Evolutionary conservation across 768 basidiomycete species (phyloP), one percentile per base, ranked within the genome.

Genomic region (Boletus sp.): DNA sequence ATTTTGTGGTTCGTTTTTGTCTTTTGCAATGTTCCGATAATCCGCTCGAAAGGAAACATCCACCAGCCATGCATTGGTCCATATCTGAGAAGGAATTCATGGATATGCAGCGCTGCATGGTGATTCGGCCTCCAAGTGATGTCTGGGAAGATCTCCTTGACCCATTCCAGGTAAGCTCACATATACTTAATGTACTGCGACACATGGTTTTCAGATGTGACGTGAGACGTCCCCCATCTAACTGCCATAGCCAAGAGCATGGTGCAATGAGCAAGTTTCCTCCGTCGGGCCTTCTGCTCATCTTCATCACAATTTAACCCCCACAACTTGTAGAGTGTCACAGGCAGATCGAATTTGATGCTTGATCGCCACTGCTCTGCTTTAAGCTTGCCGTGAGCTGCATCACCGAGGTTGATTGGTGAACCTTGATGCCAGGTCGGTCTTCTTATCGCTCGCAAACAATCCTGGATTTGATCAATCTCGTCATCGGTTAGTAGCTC

Each of bases 1-100:
- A 29, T 28, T 48, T 42, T 55, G 40, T 55, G 24, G n/a, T 55
- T 55, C 0, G n/a, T 42, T 0, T 29, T 55, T 5, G 48, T 70
- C 67, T 60, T 49, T 41, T 73, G 67, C 28, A 73, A 33, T 7
- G 47, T 44, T 0, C 73, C 66, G 17, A 68, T 73, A 6, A 67
- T 50, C 3, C 65, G 15, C 52, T 75, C 66, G 41, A 73, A 71
- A 3, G 69, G 67, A 50, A 73, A 76, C 45, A 69, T 66, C 67
- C 76, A 72, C 73, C 73, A 75, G 0, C 63, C 63, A 55, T 71
- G 66, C 32, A 67, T 58, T 5, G 75, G 76, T 0, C 77, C 74
- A 54, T 69, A 76, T 7, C 54, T 29, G 0, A 12, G 12, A 2
- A 75, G 47, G 47, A 68, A 72, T 2, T 65, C 56, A 3, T 58